Percentiles rank a stretch among this genome's conserved stretches.
phyloP scores from a whole-genome alignment of 129 eudicot genomes.

The Lactuca sativa region DNA sequence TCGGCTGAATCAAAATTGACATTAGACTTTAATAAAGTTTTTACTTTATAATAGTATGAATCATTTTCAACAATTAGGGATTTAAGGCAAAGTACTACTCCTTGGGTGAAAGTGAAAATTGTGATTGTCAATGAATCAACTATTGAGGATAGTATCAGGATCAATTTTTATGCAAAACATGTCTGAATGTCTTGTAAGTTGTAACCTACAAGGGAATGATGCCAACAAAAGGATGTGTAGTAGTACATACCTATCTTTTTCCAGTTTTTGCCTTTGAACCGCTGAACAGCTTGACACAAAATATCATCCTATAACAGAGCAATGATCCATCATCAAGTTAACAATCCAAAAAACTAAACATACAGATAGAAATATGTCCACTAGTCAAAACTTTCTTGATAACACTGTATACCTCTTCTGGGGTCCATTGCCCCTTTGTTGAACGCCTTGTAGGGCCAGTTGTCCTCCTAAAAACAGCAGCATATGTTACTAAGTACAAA shows the following conservation, averaged over 20 bases:
- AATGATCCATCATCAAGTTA: slow-evolving; percentile 6
- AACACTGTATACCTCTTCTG: slow-evolving; percentile 55
- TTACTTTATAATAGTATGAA: background rate
- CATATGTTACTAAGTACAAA: background rate
- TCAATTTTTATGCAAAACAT: no score
- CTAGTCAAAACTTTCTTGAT: background rate
- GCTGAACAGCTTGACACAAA: slow-evolving; percentile 71
- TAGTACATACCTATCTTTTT: slow-evolving; percentile 70
- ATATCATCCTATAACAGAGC: slow-evolving; percentile 61
- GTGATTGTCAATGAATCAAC: no score
- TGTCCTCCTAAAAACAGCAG: slow-evolving; percentile 47
- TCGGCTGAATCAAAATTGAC: slow-evolving; percentile 58
- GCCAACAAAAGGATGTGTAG: background rate
- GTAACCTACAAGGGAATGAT: background rate
- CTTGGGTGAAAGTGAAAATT: no score
- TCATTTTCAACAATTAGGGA: slow-evolving; percentile 1
- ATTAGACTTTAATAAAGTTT: background rate
- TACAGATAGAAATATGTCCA: background rate
- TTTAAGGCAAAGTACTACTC: background rate
- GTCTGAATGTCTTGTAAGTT: no score
- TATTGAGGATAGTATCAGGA: no score
- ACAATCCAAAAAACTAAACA: slow-evolving; percentile 1
- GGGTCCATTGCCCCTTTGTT: slow-evolving; percentile 89
- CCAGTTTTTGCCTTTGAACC: slow-evolving; percentile 86
- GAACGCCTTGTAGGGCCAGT: slow-evolving; percentile 89